Evolutionary conservation across 352 stramenopile species (phyloP).

Genomic region (Phytophthora foliorum): DNA sequence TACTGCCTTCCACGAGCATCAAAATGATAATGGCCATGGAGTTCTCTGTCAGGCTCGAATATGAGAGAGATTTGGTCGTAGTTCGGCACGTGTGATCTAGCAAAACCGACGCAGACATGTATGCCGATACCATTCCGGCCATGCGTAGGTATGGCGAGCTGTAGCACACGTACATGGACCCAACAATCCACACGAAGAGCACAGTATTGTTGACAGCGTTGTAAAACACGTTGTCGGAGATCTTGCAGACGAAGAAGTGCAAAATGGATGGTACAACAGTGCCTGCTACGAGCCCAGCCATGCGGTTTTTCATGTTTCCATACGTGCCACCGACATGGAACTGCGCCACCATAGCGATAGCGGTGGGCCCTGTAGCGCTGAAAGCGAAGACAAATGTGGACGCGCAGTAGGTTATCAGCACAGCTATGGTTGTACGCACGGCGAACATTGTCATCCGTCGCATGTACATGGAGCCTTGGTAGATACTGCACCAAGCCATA

Average conservation of each 20-base stretch:
- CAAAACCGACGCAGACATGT: constrained; percentile 69
- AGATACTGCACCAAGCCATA: constrained; percentile 47
- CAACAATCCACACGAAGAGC: constrained; percentile 67
- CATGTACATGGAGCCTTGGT: constrained; percentile 52
- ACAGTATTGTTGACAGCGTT: constrained; percentile 71
- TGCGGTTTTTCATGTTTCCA: constrained; percentile 68
- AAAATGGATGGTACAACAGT: constrained; percentile 78
- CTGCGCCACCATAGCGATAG: constrained; percentile 73
- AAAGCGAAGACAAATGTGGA: constrained; percentile 80
- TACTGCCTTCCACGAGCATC: constrained; percentile 61
- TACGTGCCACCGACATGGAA: constrained; percentile 77
- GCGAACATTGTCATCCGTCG: constrained; percentile 55
- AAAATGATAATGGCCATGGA: constrained; percentile 76
- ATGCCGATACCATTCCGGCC: constrained; percentile 76
- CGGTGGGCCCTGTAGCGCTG: constrained; percentile 62
- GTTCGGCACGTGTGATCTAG: constrained; percentile 59
- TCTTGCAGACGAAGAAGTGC: constrained; percentile 79
- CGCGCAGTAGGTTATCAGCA: constrained; percentile 60
- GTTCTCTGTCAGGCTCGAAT: constrained; percentile 74
- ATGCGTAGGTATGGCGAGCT: constrained; percentile 60
- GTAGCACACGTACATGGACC: constrained; percentile 83
- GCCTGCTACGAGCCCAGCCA: constrained; percentile 72
- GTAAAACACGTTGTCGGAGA: constrained; percentile 48
- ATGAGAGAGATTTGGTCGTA: constrained; percentile 43
- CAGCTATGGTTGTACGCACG: constrained; percentile 62